Evolutionary conservation across 441 rosid genomes (phyloP).

Genomic region (Bocquillonia castaneifolia): DNA sequence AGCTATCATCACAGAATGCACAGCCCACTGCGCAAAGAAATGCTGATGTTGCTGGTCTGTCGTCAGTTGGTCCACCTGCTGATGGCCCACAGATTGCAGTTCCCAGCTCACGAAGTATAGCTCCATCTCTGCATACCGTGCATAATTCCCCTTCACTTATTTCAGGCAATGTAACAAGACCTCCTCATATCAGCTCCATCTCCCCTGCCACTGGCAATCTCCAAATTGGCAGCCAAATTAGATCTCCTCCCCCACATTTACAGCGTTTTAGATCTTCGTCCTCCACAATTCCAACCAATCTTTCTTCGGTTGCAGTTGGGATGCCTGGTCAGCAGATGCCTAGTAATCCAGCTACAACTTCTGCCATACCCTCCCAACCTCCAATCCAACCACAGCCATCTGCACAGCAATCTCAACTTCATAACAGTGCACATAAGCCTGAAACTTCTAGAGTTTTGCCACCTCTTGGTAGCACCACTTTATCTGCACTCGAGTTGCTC

Average conservation of each 20-base stretch:
- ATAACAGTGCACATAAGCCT: constrained; percentile 8
- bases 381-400: constrained; percentile 22
- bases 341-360: constrained; percentile 17
- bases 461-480: constrained; percentile 13
- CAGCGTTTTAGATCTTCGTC: constrained; percentile 48
- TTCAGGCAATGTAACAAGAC: constrained; percentile 40
- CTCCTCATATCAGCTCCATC: constrained; percentile 40
- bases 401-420: constrained; percentile 17
- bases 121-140: constrained; percentile 28
- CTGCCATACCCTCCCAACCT: constrained; percentile 19
- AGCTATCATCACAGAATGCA: constrained; percentile 24
- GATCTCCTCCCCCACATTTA: constrained; percentile 57
- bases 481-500: constrained; percentile 25
- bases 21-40: constrained; percentile 36
- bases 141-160: constrained; percentile 22
- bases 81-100: constrained; percentile 23
- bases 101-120: constrained; percentile 15
- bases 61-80: constrained; percentile 21
- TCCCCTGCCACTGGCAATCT: constrained; percentile 37
- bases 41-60: constrained; percentile 25
- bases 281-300: constrained; percentile 22
- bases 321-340: constrained; percentile 27
- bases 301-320: constrained; percentile 22
- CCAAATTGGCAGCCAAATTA: constrained; percentile 42
- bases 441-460: constrained; percentile 23